phyloP scores from a whole-genome alignment of 2,329 filamentous ascomycete species.

The Epicoccum nigrum region DNA sequence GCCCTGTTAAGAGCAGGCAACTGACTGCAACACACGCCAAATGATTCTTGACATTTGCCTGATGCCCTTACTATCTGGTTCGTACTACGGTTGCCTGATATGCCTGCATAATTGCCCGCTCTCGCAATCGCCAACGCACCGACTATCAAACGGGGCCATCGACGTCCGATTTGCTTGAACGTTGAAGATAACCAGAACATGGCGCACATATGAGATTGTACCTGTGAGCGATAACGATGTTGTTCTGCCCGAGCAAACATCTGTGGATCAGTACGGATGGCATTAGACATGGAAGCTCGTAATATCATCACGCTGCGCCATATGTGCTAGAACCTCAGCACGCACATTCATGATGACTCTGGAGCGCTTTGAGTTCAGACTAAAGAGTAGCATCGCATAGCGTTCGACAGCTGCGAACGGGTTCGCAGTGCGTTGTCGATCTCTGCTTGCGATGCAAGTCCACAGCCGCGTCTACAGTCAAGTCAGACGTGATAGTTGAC shows the following conservation, averaged over 20 bases:
- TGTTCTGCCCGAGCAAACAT: not conserved
- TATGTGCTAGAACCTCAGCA: not conserved
- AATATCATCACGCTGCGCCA: too few relatives aligned
- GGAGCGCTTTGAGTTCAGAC: not conserved
- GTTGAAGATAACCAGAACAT: slow-evolving; percentile 3
- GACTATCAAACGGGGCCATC: not conserved
- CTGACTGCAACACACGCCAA: slow-evolving; percentile 6
- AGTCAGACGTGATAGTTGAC: not conserved
- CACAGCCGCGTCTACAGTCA: slow-evolving; percentile 3
- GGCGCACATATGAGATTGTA: not conserved
- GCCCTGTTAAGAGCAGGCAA: slow-evolving; percentile 18
- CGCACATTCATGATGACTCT: not conserved
- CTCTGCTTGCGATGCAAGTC: slow-evolving; percentile 7
- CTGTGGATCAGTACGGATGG: too few relatives aligned
- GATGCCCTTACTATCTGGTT: not conserved
- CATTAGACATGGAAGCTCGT: too few relatives aligned
- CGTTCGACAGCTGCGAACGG: slow-evolving; percentile 16
- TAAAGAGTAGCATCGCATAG: not conserved
- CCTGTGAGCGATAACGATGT: not conserved
- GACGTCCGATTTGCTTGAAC: slow-evolving; percentile 1
- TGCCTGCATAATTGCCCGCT: not conserved
- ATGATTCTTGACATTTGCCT: slow-evolving; percentile 1
- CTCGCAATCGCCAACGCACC: slow-evolving; percentile 6
- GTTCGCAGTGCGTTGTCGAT: slow-evolving; percentile 26
- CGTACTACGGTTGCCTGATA: slow-evolving; percentile 9